Evolutionary conservation across 164 flowering plant species (phyloP).

Genomic region (Houttuynia cordata): DNA sequence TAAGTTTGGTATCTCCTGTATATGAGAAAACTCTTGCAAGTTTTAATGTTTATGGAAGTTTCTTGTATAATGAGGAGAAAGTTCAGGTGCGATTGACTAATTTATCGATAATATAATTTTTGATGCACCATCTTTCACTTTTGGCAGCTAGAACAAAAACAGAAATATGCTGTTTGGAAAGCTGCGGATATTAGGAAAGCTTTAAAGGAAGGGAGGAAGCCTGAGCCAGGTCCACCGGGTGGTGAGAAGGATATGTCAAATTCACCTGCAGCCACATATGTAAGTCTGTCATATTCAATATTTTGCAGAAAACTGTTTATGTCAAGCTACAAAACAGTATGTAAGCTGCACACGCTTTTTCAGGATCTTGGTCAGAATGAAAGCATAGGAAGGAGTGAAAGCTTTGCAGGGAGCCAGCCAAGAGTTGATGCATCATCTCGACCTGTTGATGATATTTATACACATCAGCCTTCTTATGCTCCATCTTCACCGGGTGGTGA

Average conservation of each 20-base stretch:
- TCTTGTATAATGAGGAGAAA: conserved; percentile 49
- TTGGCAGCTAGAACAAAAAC: conserved; percentile 97
- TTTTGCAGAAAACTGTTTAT: background rate
- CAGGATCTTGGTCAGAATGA: conserved; percentile 50
- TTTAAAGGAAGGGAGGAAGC: conserved; percentile 90
- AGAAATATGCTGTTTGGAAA: conserved; percentile 98
- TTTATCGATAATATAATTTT: too few species aligned
- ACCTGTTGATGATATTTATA: conserved; percentile 14
- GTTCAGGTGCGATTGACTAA: too few species aligned
- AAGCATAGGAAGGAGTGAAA: conserved; percentile 10
- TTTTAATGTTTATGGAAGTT: background rate
- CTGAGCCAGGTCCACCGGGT: conserved; percentile 80
- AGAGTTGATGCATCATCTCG: conserved; percentile 35
- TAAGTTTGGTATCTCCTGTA: conserved; percentile 26
- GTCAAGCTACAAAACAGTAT: background rate
- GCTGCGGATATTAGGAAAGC: conserved; percentile 98
- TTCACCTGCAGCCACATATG: conserved; percentile 31
- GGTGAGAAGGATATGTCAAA: conserved; percentile 54
- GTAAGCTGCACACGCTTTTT: conserved; percentile 6
- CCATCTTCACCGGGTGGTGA: conserved; percentile 38
- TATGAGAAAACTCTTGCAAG: background rate
- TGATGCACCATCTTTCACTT: too few species aligned
- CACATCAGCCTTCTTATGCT: conserved; percentile 17
- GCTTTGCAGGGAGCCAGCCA: conserved; percentile 17
- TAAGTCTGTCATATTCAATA: conserved; percentile 17